Base-by-base conservation (phyloP, 2,329 filamentous ascomycete species). In the Graphilbum ipis-grandicollis region DNA sequence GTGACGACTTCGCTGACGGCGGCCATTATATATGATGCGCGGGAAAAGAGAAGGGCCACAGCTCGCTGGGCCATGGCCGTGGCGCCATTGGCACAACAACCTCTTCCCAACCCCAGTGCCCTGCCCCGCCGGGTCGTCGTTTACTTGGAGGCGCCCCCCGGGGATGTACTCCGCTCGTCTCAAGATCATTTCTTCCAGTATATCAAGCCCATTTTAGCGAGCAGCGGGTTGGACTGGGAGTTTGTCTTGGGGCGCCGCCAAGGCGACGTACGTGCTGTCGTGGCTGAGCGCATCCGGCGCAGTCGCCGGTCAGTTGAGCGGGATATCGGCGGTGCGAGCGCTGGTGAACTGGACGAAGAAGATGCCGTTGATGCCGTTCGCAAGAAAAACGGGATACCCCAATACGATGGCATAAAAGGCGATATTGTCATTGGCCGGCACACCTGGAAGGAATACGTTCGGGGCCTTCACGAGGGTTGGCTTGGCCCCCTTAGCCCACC, bases 111-210 rank as follows among this genome's bases (percentile, higher is more conserved):
- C 43, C 60, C 79, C 23, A 77, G 72, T 47, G 69, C 77, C 47
- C 71, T 93, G 54, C 82, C 83, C 33, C 75, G 90, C 41, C 84
- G 79, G 51, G 63, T 98, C 44, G 88, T 85, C 28, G 70, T 98
- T 39, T 90, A 83, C 55, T 65, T 98, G 37, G 75, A 82, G 43
- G 78, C 80, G 4, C 86, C 90, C 6, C 90, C 90, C 0, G 83
- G 79, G 12, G 88, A 96, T 56, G 79, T 83, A 5, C 60, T 96
- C 37, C 71, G 85, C 39, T 59, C 72, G 31, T 82, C 86, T n/a
- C 79, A 93, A 48, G 85, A 96, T 47, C 86, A 96, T 58, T 98
- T 93, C 57, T 78, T 85, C 50, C 83, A 93, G 54, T 98, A 94
- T 52, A 72, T 94, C 31, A 96, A 96, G 63, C 90, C 90, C 2